Conservation (phyloP, 371 early-diverging fungal species). For the Thermomucor indicae-seudaticae region DNA sequence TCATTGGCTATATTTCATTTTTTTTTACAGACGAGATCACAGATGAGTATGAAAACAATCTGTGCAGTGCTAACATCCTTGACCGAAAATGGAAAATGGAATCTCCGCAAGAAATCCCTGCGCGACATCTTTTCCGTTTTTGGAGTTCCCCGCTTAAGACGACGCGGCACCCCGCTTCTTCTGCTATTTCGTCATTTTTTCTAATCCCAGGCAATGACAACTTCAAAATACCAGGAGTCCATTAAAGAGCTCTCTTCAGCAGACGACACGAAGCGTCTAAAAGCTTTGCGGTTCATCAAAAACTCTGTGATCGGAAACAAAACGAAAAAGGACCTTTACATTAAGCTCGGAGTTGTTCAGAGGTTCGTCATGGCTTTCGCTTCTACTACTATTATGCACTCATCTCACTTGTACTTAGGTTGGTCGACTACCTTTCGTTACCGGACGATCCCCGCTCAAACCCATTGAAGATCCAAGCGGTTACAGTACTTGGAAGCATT, state of each 20-base stretch:
- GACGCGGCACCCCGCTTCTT: too few relatives aligned
- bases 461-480: constrained; percentile 61
- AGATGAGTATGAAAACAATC: too few relatives aligned
- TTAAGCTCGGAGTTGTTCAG: constrained; percentile 62
- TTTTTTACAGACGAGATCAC: too few relatives aligned
- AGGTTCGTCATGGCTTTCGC: constrained; percentile 38
- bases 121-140: too few relatives aligned
- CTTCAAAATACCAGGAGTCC: constrained; percentile 57
- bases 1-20: too few relatives aligned
- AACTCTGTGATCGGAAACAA: constrained; percentile 85
- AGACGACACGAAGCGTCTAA: constrained; percentile 45
- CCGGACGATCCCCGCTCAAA: constrained; percentile 29
- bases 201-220: too few relatives aligned
- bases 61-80: too few relatives aligned
- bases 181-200: too few relatives aligned
- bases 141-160: too few relatives aligned
- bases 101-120: too few relatives aligned
- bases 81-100: too few relatives aligned
- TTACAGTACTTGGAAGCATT: constrained; percentile 76
- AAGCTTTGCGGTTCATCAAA: constrained; percentile 75
- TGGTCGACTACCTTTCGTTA: constrained; percentile 50
- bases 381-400: background rate
- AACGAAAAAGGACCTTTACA: constrained; percentile 78
- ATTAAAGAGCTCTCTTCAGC: constrained; percentile 45
- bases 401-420: constrained; percentile 26